phyloP scores from a whole-genome alignment of 1,139 yeast species.

The Yamadazyma trypodendri region DNA sequence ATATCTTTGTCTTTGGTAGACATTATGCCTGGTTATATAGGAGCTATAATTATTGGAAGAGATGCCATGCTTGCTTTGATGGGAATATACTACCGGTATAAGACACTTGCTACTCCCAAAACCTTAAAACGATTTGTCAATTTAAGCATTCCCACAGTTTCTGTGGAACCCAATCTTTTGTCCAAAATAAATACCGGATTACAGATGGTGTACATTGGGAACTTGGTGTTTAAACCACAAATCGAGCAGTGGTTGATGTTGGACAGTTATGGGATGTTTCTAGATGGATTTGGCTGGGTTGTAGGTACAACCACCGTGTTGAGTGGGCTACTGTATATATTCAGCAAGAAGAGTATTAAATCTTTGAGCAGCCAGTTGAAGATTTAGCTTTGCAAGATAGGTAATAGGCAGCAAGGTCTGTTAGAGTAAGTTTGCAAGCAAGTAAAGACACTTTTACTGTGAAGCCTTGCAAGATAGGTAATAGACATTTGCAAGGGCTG shows the following conservation, averaged over 20 bases:
- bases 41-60: constrained; percentile 76
- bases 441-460: too few species aligned
- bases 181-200: constrained; percentile 88
- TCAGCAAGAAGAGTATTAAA: constrained; percentile 56
- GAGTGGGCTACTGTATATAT: constrained; percentile 77
- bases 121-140: constrained; percentile 67
- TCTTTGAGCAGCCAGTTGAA: constrained; percentile 6
- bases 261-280: constrained; percentile 14
- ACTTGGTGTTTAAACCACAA: constrained; percentile 68
- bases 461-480: too few species aligned
- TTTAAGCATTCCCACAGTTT: constrained; percentile 77
- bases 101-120: constrained; percentile 73
- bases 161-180: constrained; percentile 84
- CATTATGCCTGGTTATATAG: constrained; percentile 67
- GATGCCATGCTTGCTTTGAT: constrained; percentile 76
- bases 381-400: too few species aligned
- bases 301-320: constrained; percentile 77
- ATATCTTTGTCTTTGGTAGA: constrained; percentile 69
- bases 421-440: too few species aligned
- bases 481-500: too few species aligned
- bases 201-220: constrained; percentile 88
- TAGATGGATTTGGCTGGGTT: constrained; percentile 18
- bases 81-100: constrained; percentile 71
- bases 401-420: too few species aligned
- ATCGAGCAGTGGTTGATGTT: constrained; percentile 30